Base-by-base conservation (phyloP, 2,329 filamentous ascomycete genomes). In the Zopfia rhizophila region DNA sequence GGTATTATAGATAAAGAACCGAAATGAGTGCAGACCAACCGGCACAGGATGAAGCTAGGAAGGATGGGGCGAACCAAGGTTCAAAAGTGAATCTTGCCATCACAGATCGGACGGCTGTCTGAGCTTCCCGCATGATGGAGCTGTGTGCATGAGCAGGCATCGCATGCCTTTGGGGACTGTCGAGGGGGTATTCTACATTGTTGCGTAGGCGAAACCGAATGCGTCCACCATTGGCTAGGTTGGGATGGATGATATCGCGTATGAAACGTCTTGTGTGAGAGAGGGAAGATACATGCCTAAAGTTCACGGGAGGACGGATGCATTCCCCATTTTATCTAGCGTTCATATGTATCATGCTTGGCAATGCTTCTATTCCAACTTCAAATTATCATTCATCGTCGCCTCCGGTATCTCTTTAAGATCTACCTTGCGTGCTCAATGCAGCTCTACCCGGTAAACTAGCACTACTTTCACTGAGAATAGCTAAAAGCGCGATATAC, bases 201-300 rank as follows among this genome's bases (percentile, higher is more conserved):
- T 4, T 36, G 24, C 39, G 6, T 13, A 36, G 39, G 16, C n/a
- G n/a, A n/a, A n/a, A n/a, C n/a, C n/a, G n/a, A 24, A 32, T 21
- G 5, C 21, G 12, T 23, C 25, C 22, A 14, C 7, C 10, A 28
- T 16, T 14, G 19, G 17, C 30, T n/a, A 30, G 29, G 25, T 36
- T 33, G 16, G 10, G 29, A 13, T 35, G 18, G 33, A n/a, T 38
- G 24, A 30, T 45, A 7, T 11, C 28, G 19, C 36, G 16, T 37
- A 4, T 53, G 50, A 53, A 38, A 53, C 50, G 29, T 14, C 30
- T 17, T 25, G 37, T 49, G 50, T 53, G 24, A 30, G 49, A 48
- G 45, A 23, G 29, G 29, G 12, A 27, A 21, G 25, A 22, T 38
- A 45, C 22, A 23, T 38, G 22, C 16, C 16, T 23, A 27, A 18